These are phyloP conservation scores for Eucalyptus rudis DNA, from an alignment of 345 rosid species.

Conservation along the genomic window DNA sequence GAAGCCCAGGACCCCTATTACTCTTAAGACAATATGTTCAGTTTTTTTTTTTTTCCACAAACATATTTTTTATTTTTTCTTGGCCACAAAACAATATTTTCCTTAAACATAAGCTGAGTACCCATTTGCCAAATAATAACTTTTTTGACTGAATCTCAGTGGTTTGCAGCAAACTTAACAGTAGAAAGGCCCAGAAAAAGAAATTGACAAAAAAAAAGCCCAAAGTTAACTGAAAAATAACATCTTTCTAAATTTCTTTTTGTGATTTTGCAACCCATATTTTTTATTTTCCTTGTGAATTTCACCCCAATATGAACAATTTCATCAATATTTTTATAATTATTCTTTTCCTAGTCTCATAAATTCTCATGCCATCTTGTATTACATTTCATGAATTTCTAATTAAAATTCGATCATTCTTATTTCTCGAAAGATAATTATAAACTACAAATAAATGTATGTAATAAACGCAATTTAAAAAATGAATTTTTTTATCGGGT, in stretches of 20 bases:
- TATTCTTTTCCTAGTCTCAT: neutral
- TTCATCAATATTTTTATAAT: neutral
- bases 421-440: fast-evolving
- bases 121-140: neutral
- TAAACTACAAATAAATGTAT: neutral
- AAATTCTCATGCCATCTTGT: fast-evolving
- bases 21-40: neutral
- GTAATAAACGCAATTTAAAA: fast-evolving
- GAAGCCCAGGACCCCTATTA: neutral
- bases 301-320: neutral
- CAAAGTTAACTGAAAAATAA: neutral
- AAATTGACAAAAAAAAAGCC: too few relatives aligned
- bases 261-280: neutral
- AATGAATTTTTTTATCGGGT: neutral
- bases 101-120: neutral
- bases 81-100: neutral
- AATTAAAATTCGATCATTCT: fast-evolving
- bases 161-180: neutral
- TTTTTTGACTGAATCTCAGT: neutral
- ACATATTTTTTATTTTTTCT: neutral
- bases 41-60: neutral
- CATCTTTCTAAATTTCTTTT: neutral
- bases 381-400: neutral
- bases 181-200: neutral
- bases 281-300: neutral